A percentile compares a stretch with the other conserved stretches of the same genome.
Conservation (phyloP, 352 stramenopile species). For the Globisporangium recalcitrans region DNA sequence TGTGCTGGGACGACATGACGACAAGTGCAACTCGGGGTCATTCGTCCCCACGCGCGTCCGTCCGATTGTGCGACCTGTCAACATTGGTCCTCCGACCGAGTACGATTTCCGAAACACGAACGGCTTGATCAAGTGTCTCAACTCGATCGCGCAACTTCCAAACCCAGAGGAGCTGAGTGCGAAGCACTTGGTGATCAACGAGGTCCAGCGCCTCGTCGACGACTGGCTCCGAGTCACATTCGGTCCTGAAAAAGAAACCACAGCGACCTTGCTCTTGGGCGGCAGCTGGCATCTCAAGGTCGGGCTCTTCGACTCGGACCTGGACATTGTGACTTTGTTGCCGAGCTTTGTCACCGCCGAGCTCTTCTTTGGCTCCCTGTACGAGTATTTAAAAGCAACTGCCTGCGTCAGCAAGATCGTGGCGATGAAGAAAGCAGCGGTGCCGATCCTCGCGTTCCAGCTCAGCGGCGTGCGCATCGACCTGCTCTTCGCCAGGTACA, state of each 20-base stretch:
- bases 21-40: background rate
- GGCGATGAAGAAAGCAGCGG: conserved; percentile 61
- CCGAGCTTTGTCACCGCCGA: conserved; percentile 54
- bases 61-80: conserved; percentile 49
- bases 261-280: conserved; percentile 62
- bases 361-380: conserved; percentile 65
- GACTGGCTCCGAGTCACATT: conserved; percentile 58
- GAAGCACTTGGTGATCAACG: conserved; percentile 77
- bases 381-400: conserved; percentile 38
- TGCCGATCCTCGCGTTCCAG: conserved; percentile 74
- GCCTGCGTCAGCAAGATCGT: conserved; percentile 54
- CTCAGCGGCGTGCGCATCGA: conserved; percentile 64
- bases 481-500: conserved; percentile 71
- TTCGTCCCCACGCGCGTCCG: conserved; percentile 29
- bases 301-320: conserved; percentile 62
- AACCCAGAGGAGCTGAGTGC: conserved; percentile 49
- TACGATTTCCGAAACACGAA: conserved; percentile 82
- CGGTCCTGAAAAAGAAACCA: conserved; percentile 26
- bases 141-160: conserved; percentile 52
- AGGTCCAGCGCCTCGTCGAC: conserved; percentile 68
- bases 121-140: conserved; percentile 76
- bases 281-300: conserved; percentile 84
- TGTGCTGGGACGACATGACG: background rate
- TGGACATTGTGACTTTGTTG: conserved; percentile 75
- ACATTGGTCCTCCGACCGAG: conserved; percentile 53